These are phyloP conservation scores for Aquilaria agallochum DNA, from an alignment of 441 rosid genomes.

Conservation along the genomic window DNA sequence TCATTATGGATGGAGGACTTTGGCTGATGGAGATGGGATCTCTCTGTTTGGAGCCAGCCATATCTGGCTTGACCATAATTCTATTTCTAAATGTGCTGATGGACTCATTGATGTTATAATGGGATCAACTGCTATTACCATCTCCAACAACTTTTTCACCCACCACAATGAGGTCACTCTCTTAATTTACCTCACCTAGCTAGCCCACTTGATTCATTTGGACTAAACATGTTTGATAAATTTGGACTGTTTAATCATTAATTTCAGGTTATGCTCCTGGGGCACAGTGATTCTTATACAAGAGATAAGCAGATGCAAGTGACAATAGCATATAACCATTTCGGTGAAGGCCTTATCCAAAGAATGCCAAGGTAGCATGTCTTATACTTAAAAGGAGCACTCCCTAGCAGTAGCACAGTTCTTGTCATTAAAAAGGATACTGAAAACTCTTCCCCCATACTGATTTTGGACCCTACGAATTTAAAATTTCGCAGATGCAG, in stretches of 20 bases:
- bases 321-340: conserved; percentile 70
- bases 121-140: conserved; percentile 65
- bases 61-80: conserved; percentile 64
- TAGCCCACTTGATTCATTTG: not conserved
- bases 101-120: conserved; percentile 57
- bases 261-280: conserved; percentile 68
- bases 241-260: not conserved
- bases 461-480: not conserved
- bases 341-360: conserved; percentile 71
- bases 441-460: not conserved
- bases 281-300: conserved; percentile 64
- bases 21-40: conserved; percentile 61
- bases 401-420: not conserved
- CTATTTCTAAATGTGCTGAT: conserved; percentile 55
- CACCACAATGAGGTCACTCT: conserved; percentile 46
- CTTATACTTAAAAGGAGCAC: not conserved
- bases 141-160: conserved; percentile 63
- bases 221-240: too few relatives aligned
- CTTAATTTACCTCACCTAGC: not conserved
- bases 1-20: conserved; percentile 73
- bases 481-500: conserved; percentile 44
- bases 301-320: conserved; percentile 72
- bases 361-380: conserved; percentile 62
- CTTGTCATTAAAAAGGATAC: not conserved
- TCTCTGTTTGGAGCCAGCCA: conserved; percentile 53